Evolutionary conservation across 371 early-diverging fungal species (phyloP).

Genomic region (Mucor indicus): DNA sequence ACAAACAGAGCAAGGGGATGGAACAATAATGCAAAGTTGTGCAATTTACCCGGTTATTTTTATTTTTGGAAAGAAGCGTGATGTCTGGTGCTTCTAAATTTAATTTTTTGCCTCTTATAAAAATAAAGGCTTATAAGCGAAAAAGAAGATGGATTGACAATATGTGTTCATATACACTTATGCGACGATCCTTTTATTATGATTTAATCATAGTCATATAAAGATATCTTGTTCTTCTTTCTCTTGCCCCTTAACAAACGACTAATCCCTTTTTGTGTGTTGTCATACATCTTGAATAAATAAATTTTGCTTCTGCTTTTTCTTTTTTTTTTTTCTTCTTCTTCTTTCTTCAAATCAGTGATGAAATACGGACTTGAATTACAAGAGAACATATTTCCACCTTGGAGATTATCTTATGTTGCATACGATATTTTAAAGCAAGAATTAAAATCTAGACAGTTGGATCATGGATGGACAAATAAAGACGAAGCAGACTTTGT

Average conservation of each 20-base stretch:
- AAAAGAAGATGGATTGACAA: too few relatives aligned
- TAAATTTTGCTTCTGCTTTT: background rate
- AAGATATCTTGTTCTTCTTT: background rate
- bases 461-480: conserved; percentile 57
- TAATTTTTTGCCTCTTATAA: too few relatives aligned
- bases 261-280: background rate
- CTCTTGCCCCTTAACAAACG: background rate
- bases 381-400: conserved; percentile 41
- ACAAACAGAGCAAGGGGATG: too few relatives aligned
- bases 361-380: conserved; percentile 50
- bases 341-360: conserved; percentile 7
- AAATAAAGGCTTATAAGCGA: too few relatives aligned
- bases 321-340: conserved; percentile 1
- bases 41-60: too few relatives aligned
- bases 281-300: too few relatives aligned
- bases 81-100: conserved; percentile 6
- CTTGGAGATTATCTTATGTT: conserved; percentile 89
- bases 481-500: conserved; percentile 80
- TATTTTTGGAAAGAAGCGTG: conserved; percentile 20
- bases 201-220: too few relatives aligned
- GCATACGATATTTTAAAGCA: conserved; percentile 89
- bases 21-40: too few relatives aligned
- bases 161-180: too few relatives aligned
- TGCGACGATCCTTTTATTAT: too few relatives aligned
- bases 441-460: conserved; percentile 63